Base-by-base conservation (phyloP, 1,139 yeast genomes). In the Pichia sp. region DNA sequence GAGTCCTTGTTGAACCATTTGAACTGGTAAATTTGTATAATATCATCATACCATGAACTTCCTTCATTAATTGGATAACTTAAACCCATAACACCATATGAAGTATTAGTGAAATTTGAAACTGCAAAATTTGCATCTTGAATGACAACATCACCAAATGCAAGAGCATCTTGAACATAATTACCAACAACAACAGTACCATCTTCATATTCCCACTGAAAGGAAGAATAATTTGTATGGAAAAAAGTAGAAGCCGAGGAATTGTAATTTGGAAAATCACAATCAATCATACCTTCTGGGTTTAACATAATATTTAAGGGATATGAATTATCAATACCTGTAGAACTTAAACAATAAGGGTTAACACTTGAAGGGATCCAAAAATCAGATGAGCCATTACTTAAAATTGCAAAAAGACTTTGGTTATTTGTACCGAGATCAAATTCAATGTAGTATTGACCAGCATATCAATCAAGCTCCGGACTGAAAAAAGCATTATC, bases 311-410 rank as follows among this genome's bases (percentile, higher is more conserved):
- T 27, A 40, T 40, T 34, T 37, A 26, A 36, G 18, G 37, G 46
- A 34, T 32, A 46, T 30, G 50, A 44, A 26, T 49, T 49, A 26
- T 32, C 44, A 27, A 34, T 32, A 6, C n/a, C 29, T 5, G 43
- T 3, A 11, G 36, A 37, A 32, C 8, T 3, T 31, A 39, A 8
- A 30, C 48, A 45, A 8, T 39, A 40, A 11, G 40, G 26, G 34
- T 49, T 49, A 26, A 34, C 34, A 8, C 27, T 11, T 6, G 49
- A 27, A 25, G 45, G 45, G 10, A 80, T 75, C 86, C 86, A 81
- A 53, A 79, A 66, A 59, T 81, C 87, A 6, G 83, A 69, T 8
- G 84, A 78, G 0, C 86, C 86, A 8, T 86, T 79, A 60, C 81
- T 86, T 42, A 82, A 61, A 52, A 78, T 64, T 4, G 79, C 78